Conservation (phyloP, 768 basidiomycete genomes). For the Steccherinum ochraceum region DNA sequence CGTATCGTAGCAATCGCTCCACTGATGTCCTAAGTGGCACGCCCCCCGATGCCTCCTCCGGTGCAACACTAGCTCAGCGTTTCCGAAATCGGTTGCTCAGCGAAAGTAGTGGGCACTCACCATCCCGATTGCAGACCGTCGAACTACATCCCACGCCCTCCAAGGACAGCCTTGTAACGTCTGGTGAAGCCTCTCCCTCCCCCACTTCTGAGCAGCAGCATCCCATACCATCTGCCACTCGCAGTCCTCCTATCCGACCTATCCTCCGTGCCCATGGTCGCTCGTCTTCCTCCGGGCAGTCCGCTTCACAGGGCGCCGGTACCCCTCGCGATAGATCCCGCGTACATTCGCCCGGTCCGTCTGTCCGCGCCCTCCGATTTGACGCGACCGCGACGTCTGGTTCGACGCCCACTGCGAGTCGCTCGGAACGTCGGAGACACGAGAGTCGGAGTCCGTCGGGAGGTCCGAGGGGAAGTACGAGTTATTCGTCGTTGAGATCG, state of each 20-base stretch:
- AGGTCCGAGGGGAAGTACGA: slow-evolving; percentile 10
- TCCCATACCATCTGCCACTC: too few species aligned
- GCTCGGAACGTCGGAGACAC: neutral
- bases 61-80: slow-evolving; percentile 1
- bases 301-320: slow-evolving; percentile 6
- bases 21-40: slow-evolving; percentile 4
- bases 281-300: slow-evolving; percentile 30
- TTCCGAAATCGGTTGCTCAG: slow-evolving; percentile 16
- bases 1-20: slow-evolving; percentile 5
- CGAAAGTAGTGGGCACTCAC: slow-evolving; percentile 7
- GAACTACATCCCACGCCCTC: slow-evolving; percentile 19
- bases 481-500: slow-evolving; percentile 15
- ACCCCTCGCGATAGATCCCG: slow-evolving; percentile 5
- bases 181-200: neutral
- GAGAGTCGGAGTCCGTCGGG: slow-evolving; percentile 10
- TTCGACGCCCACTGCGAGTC: neutral
- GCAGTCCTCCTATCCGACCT: slow-evolving; percentile 24
- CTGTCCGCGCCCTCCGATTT: slow-evolving; percentile 19
- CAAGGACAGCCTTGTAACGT: slow-evolving; percentile 13
- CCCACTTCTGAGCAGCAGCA: neutral
- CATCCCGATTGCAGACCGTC: slow-evolving; percentile 8
- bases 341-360: neutral
- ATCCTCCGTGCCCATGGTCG: slow-evolving; percentile 35
- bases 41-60: slow-evolving; percentile 3
- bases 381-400: slow-evolving; percentile 22